Percentiles rank a stretch among this genome's conserved stretches.
Conservation (phyloP, 768 basidiomycete genomes). For the Tephrocybe sp. region DNA sequence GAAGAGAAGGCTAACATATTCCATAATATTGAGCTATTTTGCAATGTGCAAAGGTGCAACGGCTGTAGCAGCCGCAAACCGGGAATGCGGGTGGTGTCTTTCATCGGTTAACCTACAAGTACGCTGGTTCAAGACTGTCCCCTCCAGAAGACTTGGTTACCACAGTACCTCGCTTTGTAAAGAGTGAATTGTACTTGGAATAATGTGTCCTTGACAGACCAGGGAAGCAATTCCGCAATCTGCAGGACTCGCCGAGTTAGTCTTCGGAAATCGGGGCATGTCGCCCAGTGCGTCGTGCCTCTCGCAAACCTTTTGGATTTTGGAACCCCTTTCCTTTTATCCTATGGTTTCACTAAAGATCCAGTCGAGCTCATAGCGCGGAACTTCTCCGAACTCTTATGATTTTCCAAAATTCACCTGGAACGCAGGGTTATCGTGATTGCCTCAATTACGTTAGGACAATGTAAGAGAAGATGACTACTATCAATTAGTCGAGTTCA, state of each 20-base stretch:
- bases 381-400: no score
- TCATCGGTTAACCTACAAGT: slow-evolving; percentile 64
- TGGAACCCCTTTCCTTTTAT: no score
- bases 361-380: no score
- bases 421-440: no score
- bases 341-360: no score
- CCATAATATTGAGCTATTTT: no score
- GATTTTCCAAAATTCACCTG: no score
- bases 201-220: slow-evolving; percentile 82
- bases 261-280: slow-evolving; percentile 86
- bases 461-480: no score
- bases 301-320: slow-evolving; percentile 83
- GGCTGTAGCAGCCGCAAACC: slow-evolving; percentile 81
- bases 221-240: slow-evolving; percentile 95
- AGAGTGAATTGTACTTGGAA: slow-evolving; percentile 68
- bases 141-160: slow-evolving; percentile 94
- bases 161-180: slow-evolving; percentile 67
- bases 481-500: no score
- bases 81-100: slow-evolving; percentile 75
- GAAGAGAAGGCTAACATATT: no score
- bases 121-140: slow-evolving; percentile 94
- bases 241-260: slow-evolving; percentile 87
- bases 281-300: slow-evolving; percentile 76
- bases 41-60: slow-evolving; percentile 50
- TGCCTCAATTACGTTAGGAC: no score